Base-by-base conservation (phyloP, 2,329 filamentous ascomycete species). In the Fusarium kyushuense region DNA sequence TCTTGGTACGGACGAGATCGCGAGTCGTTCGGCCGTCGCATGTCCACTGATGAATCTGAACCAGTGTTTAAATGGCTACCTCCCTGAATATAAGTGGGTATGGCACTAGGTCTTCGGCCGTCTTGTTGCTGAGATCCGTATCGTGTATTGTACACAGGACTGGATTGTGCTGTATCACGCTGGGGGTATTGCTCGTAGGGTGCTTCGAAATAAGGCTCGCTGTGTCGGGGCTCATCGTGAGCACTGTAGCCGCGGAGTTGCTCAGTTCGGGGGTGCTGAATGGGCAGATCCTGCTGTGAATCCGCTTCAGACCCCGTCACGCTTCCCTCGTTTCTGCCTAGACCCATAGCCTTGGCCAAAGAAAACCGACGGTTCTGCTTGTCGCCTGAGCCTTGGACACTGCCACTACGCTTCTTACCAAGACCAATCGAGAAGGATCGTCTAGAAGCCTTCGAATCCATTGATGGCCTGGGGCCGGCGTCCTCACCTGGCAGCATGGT, bases 391-490 rank as follows among this genome's bases (percentile, higher is more conserved):
- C 76, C 80, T 71, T 88, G 86, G 53, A 90, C 86, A 74, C 89
- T 89, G 63, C 90, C 90, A 72, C 89, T 92, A 65, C 85, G 84
- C 82, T 92, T 93, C 82, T 89, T 91, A 40, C 87, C 87, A 19
- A 92, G 83, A 3, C 87, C 89, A 46, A 92, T 81, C 2, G 90
- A 90, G 75, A 92, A 90, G 0, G 91, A 93, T 45, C 90, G 87
- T 25, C 91, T 87, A 32, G 88, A 88, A 19, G 80, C 81, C 66
- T 83, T 83, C 5, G 90, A 94, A 69, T 94, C 92, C 74, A 92
- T 87, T 2, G 92, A 94, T 40, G 84, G 83, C 47, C 91, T 84
- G 1, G 75, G 71, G 7, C 72, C 73, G 14, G 84, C 79, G 52
- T 86, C 83, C 38, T 89, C 87, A 33, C 83, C 84, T 47, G 85